Base-by-base conservation (phyloP, 768 basidiomycete species). In the Mycena kentingensis region DNA sequence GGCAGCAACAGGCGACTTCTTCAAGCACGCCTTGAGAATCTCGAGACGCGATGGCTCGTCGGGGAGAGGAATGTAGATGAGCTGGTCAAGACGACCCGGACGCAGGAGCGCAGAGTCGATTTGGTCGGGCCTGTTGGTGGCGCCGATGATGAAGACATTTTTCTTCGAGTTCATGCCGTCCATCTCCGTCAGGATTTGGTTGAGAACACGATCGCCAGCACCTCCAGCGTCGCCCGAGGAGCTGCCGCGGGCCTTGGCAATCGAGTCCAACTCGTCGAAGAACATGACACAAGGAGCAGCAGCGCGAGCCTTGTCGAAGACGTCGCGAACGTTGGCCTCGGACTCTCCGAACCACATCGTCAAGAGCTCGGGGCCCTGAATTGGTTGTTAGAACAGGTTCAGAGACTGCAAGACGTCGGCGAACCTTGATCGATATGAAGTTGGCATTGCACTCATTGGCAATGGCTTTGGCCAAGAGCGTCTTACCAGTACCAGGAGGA, bases 291-390 rank as follows among this genome's bases (percentile, higher is more conserved):
- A 98, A 49, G 97, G 97, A 24, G 97, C 96, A 7, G 97, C 97
- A 16, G 97, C 97, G 62, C 97, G 92, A 26, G 97, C 97, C 76
- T 98, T 98, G 83, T 99, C 97, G 73, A 99, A 99, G 58, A 98
- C 93, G 63, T 98, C 96, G 63, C 97, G 93, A 56, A 99, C 97
- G 65, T 99, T 99, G 60, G 96, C 97, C 77, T 99, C 97, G 5
- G 96, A 98, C 81, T 99, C 97, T 85, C 97, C 97, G 73, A 99
- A 98, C 94, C 97, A 99, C 96, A 98, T 98, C 5, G 95, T 99
- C 36, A 98, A 85, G 36, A 98, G 80, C 74, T 98, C 97, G 57
- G 96, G 96, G 60, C 97, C 96, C 84, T 88, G 60, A 13, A 53
- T 46, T 16, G 36, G 43, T 27, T 8, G 62, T 68, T 24, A 66